A percentile compares a stretch with the other conserved stretches of the same genome.
phyloP scores from a whole-genome alignment of 1,284 basidiomycete genomes.

The Cerioporus squamosus region DNA sequence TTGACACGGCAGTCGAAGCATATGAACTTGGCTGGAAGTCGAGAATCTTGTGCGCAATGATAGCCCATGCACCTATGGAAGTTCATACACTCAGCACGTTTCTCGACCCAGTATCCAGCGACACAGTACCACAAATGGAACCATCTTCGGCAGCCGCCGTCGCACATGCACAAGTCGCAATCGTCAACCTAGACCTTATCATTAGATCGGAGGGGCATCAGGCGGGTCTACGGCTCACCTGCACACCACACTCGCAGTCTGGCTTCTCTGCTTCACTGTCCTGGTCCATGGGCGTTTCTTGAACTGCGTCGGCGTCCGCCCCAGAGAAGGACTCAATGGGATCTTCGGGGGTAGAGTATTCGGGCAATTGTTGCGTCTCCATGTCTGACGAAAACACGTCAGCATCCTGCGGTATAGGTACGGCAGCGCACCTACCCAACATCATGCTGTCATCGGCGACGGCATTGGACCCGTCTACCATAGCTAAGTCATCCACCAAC shows the following conservation, averaged over 20 bases:
- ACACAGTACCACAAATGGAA: conserved; percentile 69
- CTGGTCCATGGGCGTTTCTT: conserved; percentile 13
- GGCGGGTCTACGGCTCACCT: conserved; percentile 40
- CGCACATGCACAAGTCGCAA: conserved; percentile 62
- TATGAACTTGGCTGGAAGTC: conserved; percentile 59
- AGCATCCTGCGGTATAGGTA: background rate
- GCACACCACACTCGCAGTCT: conserved; percentile 69
- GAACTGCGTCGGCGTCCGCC: background rate
- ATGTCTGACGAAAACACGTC: conserved; percentile 37
- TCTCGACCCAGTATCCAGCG: background rate
- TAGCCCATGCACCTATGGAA: conserved; percentile 77
- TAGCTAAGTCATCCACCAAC: conserved; percentile 44
- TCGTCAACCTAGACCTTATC: conserved; percentile 45
- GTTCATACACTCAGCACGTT: background rate
- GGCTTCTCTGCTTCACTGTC: conserved; percentile 22
- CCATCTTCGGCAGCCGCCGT: conserved; percentile 70
- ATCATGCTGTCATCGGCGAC: conserved; percentile 48
- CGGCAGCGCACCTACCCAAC: conserved; percentile 38
- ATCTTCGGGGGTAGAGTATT: conserved; percentile 28
- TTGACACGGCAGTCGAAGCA: conserved; percentile 76
- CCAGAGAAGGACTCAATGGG: conserved; percentile 42
- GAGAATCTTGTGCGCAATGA: conserved; percentile 58
- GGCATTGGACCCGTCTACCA: conserved; percentile 25
- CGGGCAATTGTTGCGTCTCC: conserved; percentile 45
- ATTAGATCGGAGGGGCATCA: background rate